Evolutionary conservation across 2,329 filamentous ascomycete species (phyloP), one percentile per base, ranked within the genome.

Genomic region (Zopfia rhizophila): DNA sequence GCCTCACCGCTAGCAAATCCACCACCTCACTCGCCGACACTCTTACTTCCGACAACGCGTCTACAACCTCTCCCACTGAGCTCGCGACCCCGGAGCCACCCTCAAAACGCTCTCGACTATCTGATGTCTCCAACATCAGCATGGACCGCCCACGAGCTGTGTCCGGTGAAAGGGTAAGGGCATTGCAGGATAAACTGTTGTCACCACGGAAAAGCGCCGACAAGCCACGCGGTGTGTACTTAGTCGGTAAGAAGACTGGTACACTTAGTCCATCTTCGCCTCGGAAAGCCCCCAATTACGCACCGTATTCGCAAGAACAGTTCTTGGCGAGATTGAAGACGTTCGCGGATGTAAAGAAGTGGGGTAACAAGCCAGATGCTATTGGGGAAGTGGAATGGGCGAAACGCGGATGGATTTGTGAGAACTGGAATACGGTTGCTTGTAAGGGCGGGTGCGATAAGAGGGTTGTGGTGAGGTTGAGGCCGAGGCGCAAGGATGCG

Each of bases 381-480:
- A 86, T 97, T 59, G 91, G 85, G 65, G 94, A 97, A 73, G 86
- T 97, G 6, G 88, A 91, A 69, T 99, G 94, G 94, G 92, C 92
- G 1, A 96, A 93, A 76, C 79, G 89, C 47, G 93, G 93, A 1
- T 99, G 94, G 93, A 80, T 87, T 3, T 97, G 93, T 62, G 85
- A 88, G 32, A 58, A 53, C 1, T 70, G 66, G 65, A 91, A 96
- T 72, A 89, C 89, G 3, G 90, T 97, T 12, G 84, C 86, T 13
- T 99, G 94, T 68, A 80, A 78, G 29, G 86, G 88, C 28, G 84
- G 92, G 2, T 99, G 94, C 65, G 87, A 88, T 65, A 87, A 88
- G 61, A 89, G 95, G 60, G 79, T 97, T 28, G 82, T 94, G 4
- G 89, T 97, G 39, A 91, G 89, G 72, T 76, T 96, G 23, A 53